phyloP scores from a whole-genome alignment of 108 stramenopile genomes.

The Fistulifera pelliculosa region DNA sequence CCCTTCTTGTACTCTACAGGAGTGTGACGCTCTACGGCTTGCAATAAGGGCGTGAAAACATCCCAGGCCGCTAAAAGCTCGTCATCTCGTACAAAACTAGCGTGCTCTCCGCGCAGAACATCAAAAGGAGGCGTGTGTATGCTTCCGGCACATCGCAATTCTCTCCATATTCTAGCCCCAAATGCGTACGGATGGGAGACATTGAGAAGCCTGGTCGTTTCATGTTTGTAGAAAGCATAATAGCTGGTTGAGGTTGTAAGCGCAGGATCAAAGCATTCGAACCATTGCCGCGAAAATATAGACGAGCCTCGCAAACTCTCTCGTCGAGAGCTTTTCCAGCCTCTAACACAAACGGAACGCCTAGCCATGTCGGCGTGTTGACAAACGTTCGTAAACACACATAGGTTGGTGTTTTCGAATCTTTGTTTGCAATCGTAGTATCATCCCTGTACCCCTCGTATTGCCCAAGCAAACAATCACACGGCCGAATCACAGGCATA shows the following conservation, averaged over 20 bases:
- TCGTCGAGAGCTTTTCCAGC: slow-evolving; percentile 96
- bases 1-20: slow-evolving; percentile 70
- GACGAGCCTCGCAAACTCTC: slow-evolving; percentile 81
- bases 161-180: slow-evolving; percentile 69
- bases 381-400: slow-evolving; percentile 74
- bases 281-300: slow-evolving; percentile 66
- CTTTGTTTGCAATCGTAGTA: slow-evolving; percentile 72
- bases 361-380: slow-evolving; percentile 92
- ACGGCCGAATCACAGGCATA: slow-evolving; percentile 57
- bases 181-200: slow-evolving; percentile 53
- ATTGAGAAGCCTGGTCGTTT: slow-evolving; percentile 84
- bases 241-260: slow-evolving; percentile 76
- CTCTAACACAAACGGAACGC: slow-evolving; percentile 95
- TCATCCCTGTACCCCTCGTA: slow-evolving; percentile 88
- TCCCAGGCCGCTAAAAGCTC: slow-evolving; percentile 90
- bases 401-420: slow-evolving; percentile 88
- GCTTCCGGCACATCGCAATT: slow-evolving; percentile 62
- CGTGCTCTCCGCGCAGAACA: slow-evolving; percentile 84
- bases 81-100: slow-evolving; percentile 91
- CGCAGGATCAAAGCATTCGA: slow-evolving; percentile 88
- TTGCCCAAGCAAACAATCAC: slow-evolving; percentile 90
- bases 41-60: slow-evolving; percentile 90
- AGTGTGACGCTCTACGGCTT: slow-evolving; percentile 64
- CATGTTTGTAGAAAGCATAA: slow-evolving; percentile 87
- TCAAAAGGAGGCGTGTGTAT: slow-evolving; percentile 93